Evolutionary conservation across 2,329 filamentous ascomycete genomes (phyloP), one percentile per base, ranked within the genome.

Genomic region (Zasmidium citrigriseum): DNA sequence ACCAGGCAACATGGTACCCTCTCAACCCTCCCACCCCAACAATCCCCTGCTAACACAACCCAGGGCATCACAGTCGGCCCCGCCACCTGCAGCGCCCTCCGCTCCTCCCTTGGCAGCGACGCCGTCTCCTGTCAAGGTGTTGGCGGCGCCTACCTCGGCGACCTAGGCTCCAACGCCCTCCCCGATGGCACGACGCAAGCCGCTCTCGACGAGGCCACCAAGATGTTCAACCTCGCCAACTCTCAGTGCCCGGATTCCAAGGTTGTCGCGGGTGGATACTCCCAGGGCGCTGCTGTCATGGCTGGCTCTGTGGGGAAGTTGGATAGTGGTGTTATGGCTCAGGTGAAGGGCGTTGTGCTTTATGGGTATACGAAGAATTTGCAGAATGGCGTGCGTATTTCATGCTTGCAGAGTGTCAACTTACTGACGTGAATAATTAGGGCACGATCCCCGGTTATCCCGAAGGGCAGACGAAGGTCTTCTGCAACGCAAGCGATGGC

Each of bases 1-100:
- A 68, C 27, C 61, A 0, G 82, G 82, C 41, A 85, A 83, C 64
- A 80, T 86, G 53, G 57, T 49, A 41, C 14, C n/a, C 38, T 22
- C 5, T 41, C 7, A 3, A n/a, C n/a, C 16, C 7, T 49, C 50
- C 3, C 25, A 34, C 21, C 46, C 48, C 22, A 25, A 3, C 16
- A 21, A 27, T 29, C 24, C n/a, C 18, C 12, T 14, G 9, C 51
- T 54, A 20, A 60, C 44, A 21, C 14, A 21, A 16, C 18, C 5
- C 50, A 66, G 63, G 68, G 68, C 45, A 38, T 46, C 48, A 60
- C 66, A 10, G 62, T 67, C 51, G 69, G 63, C 27, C 69, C 65
- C 2, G 54, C 63, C 38, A 66, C 67, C 47, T 70, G 68, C 62
- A 48, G 52, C 38, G 65, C 63, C 45, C 60, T 70, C 18, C 68